phyloP scores from a whole-genome alignment of 2,329 filamentous ascomycete genomes.

The Rhexocercosporidium sp. region DNA sequence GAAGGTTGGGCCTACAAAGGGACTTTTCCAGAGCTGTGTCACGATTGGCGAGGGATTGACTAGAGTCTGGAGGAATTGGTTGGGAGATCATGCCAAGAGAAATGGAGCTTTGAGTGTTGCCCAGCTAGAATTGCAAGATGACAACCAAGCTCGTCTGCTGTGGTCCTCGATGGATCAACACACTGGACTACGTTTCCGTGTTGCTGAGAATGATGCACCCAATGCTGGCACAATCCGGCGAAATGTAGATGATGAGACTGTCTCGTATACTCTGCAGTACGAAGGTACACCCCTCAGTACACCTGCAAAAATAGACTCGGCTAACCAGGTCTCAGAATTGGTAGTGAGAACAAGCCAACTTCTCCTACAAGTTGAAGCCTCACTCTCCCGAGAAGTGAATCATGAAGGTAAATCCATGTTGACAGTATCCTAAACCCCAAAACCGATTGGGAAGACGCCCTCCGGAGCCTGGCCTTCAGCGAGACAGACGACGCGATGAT shows the following conservation, averaged over 20 bases:
- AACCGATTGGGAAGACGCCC: conserved; percentile 4
- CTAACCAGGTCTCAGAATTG: conserved; percentile 59
- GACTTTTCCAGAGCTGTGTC: conserved; percentile 67
- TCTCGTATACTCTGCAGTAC: conserved; percentile 73
- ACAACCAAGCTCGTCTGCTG: conserved; percentile 55
- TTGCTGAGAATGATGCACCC: conserved; percentile 56
- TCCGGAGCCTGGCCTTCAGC: conserved; percentile 21
- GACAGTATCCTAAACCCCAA: conserved; percentile 13
- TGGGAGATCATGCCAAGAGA: conserved; percentile 47
- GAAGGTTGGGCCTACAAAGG: conserved; percentile 64
- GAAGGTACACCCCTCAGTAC: no score
- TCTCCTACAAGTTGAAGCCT: conserved; percentile 68
- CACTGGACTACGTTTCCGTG: conserved; percentile 72
- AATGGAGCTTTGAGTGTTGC: not conserved
- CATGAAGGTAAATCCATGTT: conserved; percentile 60
- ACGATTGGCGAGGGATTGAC: conserved; percentile 72
- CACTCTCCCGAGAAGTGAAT: conserved; percentile 45
- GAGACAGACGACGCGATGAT: conserved; percentile 23
- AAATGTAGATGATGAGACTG: conserved; percentile 60
- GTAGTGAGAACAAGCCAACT: conserved; percentile 68
- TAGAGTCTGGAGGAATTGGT: conserved; percentile 75
- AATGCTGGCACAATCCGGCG: conserved; percentile 55
- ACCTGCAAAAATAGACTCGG: no score
- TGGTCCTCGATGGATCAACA: conserved; percentile 70
- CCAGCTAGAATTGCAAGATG: conserved; percentile 23